Conservation (phyloP, 2,329 filamentous ascomycete genomes). For the Pseudocercospora ulei region DNA sequence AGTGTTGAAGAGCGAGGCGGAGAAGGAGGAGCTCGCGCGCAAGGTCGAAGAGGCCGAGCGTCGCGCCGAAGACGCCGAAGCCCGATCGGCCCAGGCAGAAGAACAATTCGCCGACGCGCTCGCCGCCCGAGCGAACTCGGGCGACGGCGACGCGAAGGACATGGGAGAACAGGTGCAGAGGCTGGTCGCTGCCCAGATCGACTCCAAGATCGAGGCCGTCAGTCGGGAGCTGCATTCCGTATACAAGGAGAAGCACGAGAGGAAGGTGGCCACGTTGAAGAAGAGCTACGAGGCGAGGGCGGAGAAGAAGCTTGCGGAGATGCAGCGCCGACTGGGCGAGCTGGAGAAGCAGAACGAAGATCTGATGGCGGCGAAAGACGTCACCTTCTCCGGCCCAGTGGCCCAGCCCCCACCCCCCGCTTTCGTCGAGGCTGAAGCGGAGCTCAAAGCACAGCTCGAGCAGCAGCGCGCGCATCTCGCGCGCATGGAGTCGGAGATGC, state of each 20-base stretch:
- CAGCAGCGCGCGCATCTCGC: slow-evolving; percentile 62
- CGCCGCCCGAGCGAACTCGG: slow-evolving; percentile 26
- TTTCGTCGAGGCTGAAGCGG: slow-evolving; percentile 25
- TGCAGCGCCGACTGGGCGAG: slow-evolving; percentile 61
- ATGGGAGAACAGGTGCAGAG: slow-evolving; percentile 40
- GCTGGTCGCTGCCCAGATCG: slow-evolving; percentile 56
- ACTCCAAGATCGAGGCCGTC: slow-evolving; percentile 70
- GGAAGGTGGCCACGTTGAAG: slow-evolving; percentile 83
- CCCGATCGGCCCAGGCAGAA: slow-evolving; percentile 61
- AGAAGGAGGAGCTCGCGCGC: slow-evolving; percentile 66
- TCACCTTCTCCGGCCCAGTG: slow-evolving; percentile 51
- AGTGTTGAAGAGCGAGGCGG: slow-evolving; percentile 65
- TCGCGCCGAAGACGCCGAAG: slow-evolving; percentile 62
- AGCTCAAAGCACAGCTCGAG: slow-evolving; percentile 46
- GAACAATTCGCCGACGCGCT: slow-evolving; percentile 54
- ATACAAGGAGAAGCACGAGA: slow-evolving; percentile 96
- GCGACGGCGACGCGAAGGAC: slow-evolving; percentile 30
- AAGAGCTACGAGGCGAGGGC: slow-evolving; percentile 72
- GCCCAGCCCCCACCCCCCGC: slow-evolving; percentile 9
- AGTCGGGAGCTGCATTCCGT: slow-evolving; percentile 76
- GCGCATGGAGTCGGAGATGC: slow-evolving; percentile 63
- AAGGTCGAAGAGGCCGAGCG: slow-evolving; percentile 70
- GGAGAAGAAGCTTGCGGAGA: slow-evolving; percentile 75
- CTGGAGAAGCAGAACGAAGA: slow-evolving; percentile 65
- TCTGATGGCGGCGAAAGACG: slow-evolving; percentile 56